Conservation (phyloP, 768 basidiomycete genomes). For the Pholiota conissans region DNA sequence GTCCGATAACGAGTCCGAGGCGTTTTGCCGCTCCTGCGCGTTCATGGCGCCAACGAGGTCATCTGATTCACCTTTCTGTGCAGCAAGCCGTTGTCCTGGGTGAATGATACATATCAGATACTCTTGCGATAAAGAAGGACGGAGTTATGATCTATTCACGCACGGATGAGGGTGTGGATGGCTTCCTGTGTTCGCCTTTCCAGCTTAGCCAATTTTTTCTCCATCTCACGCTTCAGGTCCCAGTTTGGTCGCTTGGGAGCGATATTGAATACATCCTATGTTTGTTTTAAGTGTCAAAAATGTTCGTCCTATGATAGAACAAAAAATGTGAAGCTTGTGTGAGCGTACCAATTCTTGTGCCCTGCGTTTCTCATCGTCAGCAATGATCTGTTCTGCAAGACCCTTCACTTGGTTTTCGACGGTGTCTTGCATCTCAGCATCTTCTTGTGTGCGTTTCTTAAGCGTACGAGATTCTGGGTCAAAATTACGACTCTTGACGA, state of each 20-base stretch:
- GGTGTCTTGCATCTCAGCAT: slow-evolving; percentile 70
- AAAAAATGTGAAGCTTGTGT: slow-evolving; percentile 13
- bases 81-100: slow-evolving; percentile 75
- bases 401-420: slow-evolving; percentile 86
- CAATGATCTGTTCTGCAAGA: slow-evolving; percentile 80
- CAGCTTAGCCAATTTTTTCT: slow-evolving; percentile 85
- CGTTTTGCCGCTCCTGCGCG: slow-evolving; percentile 63
- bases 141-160: slow-evolving; percentile 30
- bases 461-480: slow-evolving; percentile 85
- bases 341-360: slow-evolving; percentile 80
- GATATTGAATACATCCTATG: slow-evolving; percentile 92
- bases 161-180: slow-evolving; percentile 91
- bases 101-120: slow-evolving; percentile 1
- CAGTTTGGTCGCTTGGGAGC: slow-evolving; percentile 96
- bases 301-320: neutral
- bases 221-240: slow-evolving; percentile 94
- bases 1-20: slow-evolving; percentile 53
- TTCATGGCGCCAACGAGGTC: slow-evolving; percentile 85
- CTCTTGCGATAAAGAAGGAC: neutral
- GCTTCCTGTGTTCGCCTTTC: slow-evolving; percentile 91
- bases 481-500: slow-evolving; percentile 79
- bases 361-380: slow-evolving; percentile 82
- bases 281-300: slow-evolving; percentile 27
- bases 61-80: slow-evolving; percentile 77
- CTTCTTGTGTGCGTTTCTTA: slow-evolving; percentile 63